Conservation (phyloP, 371 early-diverging fungal species). For the Catenaria anguillulae region DNA sequence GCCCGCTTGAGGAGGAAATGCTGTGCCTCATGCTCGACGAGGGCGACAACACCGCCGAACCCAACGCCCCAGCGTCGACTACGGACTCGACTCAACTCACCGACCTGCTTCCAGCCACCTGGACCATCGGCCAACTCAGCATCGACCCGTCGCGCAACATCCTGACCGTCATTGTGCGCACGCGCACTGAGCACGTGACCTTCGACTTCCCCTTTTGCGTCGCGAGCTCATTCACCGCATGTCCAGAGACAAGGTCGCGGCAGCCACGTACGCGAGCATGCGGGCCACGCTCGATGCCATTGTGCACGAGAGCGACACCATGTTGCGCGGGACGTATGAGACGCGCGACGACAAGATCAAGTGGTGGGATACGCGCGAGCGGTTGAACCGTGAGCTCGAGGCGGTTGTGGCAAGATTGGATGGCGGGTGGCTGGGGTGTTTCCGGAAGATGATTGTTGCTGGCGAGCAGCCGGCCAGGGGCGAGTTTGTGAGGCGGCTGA, state of each 20-base stretch:
- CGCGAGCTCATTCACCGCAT: too few species aligned
- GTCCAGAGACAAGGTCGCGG: too few species aligned
- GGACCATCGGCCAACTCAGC: not conserved
- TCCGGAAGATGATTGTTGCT: slow-evolving; percentile 30
- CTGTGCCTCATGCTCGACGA: not conserved
- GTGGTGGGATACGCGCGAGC: slow-evolving; percentile 65
- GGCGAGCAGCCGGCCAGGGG: not conserved
- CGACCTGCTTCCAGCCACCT: too few species aligned
- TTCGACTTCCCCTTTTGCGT: too few species aligned
- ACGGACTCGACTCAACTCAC: too few species aligned
- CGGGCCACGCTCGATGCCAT: slow-evolving; percentile 34
- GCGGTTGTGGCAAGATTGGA: slow-evolving; percentile 45
- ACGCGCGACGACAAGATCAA: slow-evolving; percentile 39
- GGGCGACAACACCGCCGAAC: too few species aligned
- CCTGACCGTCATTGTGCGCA: not conserved
- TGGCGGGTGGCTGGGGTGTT: slow-evolving; percentile 64
- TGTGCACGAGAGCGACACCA: slow-evolving; percentile 39
- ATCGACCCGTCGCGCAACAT: not conserved
- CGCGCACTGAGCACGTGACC: too few species aligned
- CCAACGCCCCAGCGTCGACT: too few species aligned
- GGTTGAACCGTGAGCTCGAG: slow-evolving; percentile 48
- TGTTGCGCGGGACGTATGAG: slow-evolving; percentile 20
- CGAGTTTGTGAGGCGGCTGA: not conserved
- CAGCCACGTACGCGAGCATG: slow-evolving; percentile 22
- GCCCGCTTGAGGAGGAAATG: not conserved